These are phyloP conservation scores for Bonia amplexicaulis DNA, from an alignment of 176 grass and related monocot genomes.

Conservation along the genomic window DNA sequence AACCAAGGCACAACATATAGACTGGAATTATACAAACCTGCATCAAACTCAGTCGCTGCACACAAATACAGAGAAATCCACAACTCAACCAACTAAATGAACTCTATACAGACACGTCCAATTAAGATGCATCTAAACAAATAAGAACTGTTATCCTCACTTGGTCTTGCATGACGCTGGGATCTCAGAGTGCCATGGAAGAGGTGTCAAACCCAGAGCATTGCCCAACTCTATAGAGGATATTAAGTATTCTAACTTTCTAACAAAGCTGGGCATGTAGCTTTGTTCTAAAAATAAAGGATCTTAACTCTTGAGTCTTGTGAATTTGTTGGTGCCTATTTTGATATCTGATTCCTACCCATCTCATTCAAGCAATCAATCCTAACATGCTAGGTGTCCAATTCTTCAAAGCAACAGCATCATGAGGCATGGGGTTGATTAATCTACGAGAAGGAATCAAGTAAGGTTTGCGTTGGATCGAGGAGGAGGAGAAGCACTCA, in stretches of 20 bases:
- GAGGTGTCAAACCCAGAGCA: not conserved
- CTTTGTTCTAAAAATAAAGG: no score
- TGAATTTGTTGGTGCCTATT: not conserved
- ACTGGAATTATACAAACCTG: not conserved
- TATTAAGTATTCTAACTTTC: no score
- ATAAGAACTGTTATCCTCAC: not conserved
- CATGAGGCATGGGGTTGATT: not conserved
- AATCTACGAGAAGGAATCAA: not conserved
- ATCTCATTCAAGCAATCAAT: not conserved
- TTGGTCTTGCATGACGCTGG: not conserved
- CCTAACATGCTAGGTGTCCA: not conserved
- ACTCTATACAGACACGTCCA: not conserved
- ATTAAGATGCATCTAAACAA: not conserved
- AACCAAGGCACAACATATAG: not conserved
- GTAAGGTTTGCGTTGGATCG: not conserved
- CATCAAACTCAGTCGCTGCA: not conserved
- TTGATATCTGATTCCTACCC: not conserved
- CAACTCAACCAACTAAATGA: not conserved
- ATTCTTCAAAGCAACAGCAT: not conserved
- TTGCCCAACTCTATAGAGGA: not conserved
- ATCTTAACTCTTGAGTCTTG: no score
- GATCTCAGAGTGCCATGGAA: not conserved
- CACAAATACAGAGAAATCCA: not conserved
- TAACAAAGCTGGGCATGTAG: no score
- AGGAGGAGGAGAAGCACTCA: constrained; percentile 34